Evolutionary conservation across 2,329 filamentous ascomycete genomes (phyloP).

Genomic region (Scedosporium apiospermum): DNA sequence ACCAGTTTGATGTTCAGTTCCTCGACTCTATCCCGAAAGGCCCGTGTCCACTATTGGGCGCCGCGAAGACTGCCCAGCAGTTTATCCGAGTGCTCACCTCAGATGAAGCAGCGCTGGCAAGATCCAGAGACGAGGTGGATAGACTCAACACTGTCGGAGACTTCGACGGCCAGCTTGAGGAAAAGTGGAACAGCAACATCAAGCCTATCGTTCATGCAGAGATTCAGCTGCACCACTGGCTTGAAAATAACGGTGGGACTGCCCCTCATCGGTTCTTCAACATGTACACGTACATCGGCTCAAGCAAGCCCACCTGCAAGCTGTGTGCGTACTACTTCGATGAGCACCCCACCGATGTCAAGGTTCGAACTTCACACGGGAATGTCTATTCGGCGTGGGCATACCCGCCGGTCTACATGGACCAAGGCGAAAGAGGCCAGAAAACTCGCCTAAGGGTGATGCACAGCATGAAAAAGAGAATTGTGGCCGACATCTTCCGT

Average conservation of each 20-base stretch:
- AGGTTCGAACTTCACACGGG: slow-evolving; percentile 20
- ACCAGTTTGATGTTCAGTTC: slow-evolving; percentile 16
- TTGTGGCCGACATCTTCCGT: slow-evolving; percentile 18
- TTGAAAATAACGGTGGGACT: slow-evolving; percentile 7
- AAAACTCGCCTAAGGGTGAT: slow-evolving; percentile 13
- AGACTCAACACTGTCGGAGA: slow-evolving; percentile 13
- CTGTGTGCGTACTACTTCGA: slow-evolving; percentile 28
- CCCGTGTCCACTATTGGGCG: slow-evolving; percentile 11
- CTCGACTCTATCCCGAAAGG: slow-evolving; percentile 14
- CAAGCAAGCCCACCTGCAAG: slow-evolving; percentile 29
- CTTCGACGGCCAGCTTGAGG: slow-evolving; percentile 16
- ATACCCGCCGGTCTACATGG: slow-evolving; percentile 20
- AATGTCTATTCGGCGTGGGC: slow-evolving; percentile 31
- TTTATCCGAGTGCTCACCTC: slow-evolving; percentile 16
- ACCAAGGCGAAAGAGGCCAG: slow-evolving; percentile 7
- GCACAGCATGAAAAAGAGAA: slow-evolving; percentile 15
- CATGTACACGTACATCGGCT: slow-evolving; percentile 25
- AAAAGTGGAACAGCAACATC: slow-evolving; percentile 11
- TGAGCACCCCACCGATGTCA: slow-evolving; percentile 15
- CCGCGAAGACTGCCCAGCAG: slow-evolving; percentile 10
- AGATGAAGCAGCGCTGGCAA: background rate
- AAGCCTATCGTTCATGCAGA: slow-evolving; percentile 26
- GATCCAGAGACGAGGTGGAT: slow-evolving; percentile 9
- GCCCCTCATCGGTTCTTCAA: slow-evolving; percentile 18
- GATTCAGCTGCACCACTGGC: slow-evolving; percentile 18